phyloP scores from a whole-genome alignment of 805 yeast genomes.

The Barnettozyma vustinii region DNA sequence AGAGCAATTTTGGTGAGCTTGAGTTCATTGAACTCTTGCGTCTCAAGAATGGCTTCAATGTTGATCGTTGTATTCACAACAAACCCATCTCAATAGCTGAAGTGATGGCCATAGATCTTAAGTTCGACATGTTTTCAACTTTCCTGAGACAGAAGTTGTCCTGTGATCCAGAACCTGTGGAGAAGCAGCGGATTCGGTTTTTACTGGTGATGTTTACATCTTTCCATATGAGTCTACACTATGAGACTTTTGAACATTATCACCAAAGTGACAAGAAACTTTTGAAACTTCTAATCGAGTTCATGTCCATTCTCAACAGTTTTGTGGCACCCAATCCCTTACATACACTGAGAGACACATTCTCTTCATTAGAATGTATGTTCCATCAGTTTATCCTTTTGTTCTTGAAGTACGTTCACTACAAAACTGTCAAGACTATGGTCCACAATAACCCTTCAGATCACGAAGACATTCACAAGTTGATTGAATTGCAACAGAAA shows the following conservation, averaged over 20 bases:
- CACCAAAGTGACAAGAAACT: conserved; percentile 15
- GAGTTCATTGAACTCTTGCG: conserved; percentile 16
- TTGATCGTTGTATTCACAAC: conserved; percentile 10
- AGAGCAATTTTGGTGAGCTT: conserved; percentile 14
- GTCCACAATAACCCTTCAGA: conserved; percentile 2
- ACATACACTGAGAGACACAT: conserved; percentile 10
- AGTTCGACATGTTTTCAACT: conserved; percentile 12
- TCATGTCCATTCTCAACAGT: conserved; percentile 5
- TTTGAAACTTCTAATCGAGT: not conserved
- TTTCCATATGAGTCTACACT: conserved; percentile 18
- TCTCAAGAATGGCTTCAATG: conserved; percentile 13
- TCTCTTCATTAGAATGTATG: conserved; percentile 17
- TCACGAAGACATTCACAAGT: conserved; percentile 2
- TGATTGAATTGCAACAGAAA: conserved; percentile 2
- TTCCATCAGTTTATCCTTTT: conserved; percentile 18
- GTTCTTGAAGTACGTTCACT: conserved; percentile 20
- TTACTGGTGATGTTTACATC: conserved; percentile 10
- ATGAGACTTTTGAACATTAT: conserved; percentile 11
- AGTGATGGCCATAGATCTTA: conserved; percentile 9
- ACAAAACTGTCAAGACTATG: conserved; percentile 12
- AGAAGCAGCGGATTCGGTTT: conserved; percentile 2
- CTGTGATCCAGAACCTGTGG: not conserved
- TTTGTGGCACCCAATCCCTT: conserved; percentile 2
- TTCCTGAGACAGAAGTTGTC: conserved; percentile 4
- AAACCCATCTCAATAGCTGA: conserved; percentile 6